Evolutionary conservation across 1,284 basidiomycete genomes (phyloP).

Genomic region (Malassezia sp.): DNA sequence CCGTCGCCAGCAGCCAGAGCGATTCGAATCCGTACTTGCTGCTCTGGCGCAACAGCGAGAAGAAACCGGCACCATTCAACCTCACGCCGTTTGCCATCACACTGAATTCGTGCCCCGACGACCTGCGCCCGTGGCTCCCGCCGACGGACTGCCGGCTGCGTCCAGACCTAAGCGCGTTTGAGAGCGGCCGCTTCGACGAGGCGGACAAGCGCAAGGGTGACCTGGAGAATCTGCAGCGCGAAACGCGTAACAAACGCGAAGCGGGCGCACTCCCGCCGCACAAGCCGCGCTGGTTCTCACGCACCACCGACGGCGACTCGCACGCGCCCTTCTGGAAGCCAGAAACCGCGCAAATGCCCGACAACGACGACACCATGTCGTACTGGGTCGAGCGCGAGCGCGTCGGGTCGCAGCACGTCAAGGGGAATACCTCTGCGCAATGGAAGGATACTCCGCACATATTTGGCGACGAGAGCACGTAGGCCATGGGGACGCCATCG

Average conservation of each 20-base stretch:
- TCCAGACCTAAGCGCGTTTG: constrained; percentile 90
- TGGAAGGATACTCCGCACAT: constrained; percentile 16
- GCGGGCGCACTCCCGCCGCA: constrained; percentile 63
- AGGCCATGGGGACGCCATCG: too few relatives aligned
- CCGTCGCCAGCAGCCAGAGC: constrained; percentile 46
- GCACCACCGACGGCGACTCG: constrained; percentile 31
- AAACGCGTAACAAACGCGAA: constrained; percentile 65
- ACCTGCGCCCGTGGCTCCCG: constrained; percentile 63
- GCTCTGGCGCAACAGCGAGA: constrained; percentile 81
- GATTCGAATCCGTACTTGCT: constrained; percentile 59
- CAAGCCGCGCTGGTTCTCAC: constrained; percentile 55
- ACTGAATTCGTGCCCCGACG: constrained; percentile 64
- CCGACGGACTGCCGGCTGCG: constrained; percentile 88
- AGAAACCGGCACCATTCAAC: constrained; percentile 54
- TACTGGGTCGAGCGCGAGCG: constrained; percentile 32
- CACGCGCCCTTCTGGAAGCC: constrained; percentile 37
- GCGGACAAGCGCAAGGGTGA: constrained; percentile 75
- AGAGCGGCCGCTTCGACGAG: constrained; percentile 73
- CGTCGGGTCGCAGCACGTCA: constrained; percentile 18
- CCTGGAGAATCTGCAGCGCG: constrained; percentile 80
- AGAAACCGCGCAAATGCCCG: neutral
- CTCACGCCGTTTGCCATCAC: constrained; percentile 92
- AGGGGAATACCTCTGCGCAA: constrained; percentile 18
- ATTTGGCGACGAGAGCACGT: constrained; percentile 7
- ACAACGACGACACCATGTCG: constrained; percentile 17